phyloP scores from a whole-genome alignment of 345 rosid species.

The Brassica napus region DNA sequence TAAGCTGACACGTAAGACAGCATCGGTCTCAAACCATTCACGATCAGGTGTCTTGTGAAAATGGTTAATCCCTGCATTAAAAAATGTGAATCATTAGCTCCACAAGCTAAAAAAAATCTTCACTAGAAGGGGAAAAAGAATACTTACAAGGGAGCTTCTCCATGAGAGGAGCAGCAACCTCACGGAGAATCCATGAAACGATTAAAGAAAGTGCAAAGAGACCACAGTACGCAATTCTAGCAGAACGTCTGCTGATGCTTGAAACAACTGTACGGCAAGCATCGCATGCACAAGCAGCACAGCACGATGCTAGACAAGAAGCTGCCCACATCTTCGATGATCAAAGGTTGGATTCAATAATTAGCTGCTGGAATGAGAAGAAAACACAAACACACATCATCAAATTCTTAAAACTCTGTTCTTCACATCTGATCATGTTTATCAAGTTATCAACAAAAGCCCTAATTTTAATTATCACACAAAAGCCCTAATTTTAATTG shows the following conservation, averaged over 20 bases:
- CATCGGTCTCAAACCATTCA: constrained; percentile 99
- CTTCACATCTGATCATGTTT: neutral
- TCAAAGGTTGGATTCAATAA: constrained; percentile 29
- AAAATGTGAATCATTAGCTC: constrained; percentile 3
- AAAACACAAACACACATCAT: constrained; percentile 4
- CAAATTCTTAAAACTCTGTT: constrained; percentile 3
- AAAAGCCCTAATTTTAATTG: constrained; percentile 11
- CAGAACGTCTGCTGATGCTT: constrained; percentile 89
- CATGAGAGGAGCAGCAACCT: constrained; percentile 98
- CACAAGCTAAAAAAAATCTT: neutral
- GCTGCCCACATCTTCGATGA: constrained; percentile 82
- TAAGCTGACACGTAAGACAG: constrained; percentile 94
- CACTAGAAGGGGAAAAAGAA: neutral
- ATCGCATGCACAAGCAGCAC: constrained; percentile 97
- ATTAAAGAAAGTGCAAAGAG: constrained; percentile 91
- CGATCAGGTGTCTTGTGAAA: constrained; percentile 84
- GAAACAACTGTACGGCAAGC: constrained; percentile 92
- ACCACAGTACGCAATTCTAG: constrained; percentile 96
- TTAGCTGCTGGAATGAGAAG: constrained; percentile 21
- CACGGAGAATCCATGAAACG: constrained; percentile 96
- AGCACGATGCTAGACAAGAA: constrained; percentile 97
- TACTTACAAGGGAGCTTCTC: constrained; percentile 94
- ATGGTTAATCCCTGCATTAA: constrained; percentile 82
- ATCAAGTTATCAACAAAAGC: neutral
- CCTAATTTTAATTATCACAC: neutral